Base-by-base conservation (phyloP, 2,329 filamentous ascomycete species). In the Colletotrichum sidae region DNA sequence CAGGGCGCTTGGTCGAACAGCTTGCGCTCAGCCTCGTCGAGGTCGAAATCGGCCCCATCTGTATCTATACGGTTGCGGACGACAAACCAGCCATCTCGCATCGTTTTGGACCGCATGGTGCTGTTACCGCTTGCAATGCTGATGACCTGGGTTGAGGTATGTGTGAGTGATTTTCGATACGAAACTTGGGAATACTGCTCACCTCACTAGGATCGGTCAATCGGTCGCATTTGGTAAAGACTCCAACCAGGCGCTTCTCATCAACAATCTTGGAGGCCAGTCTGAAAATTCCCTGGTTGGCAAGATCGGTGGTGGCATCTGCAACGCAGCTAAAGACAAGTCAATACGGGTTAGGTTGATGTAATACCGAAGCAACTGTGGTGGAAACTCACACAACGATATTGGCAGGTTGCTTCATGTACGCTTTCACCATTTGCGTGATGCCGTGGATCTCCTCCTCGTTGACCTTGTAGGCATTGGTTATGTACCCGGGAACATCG, bases 191-290 rank as follows among this genome's bases (percentile, higher is more conserved):
- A 9, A 11, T 8, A 2, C 8, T 13, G 0, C n/a, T 9, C 2
- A 59, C 69, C 68, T 68, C 65, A 69, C 68, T 46, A 60, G 68
- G 62, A 41, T 72, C 63, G 3, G 61, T 52, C 9, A 69, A 53
- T 55, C 69, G 69, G n/a, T 79, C 77, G 45, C 77, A 79, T 59
- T 79, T 79, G 1, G 78, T 80, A 35, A 79, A 75, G 1, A 79
- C 77, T 0, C 77, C 75, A 13, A 80, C 70, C n/a, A 77, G 68
- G 2, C 75, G 70, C 2, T 68, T 69, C 10, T 71, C 72, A 2
- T 74, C 69, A 2, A 76, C 73, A 15, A 74, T 44, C 1, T 69
- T 39, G 6, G 65, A 67, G 2, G 76, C 76, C 25, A 77, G 15
- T 2, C 65, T 58, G 11, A 76, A 68, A 6, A 78, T 76, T 0